Evolutionary conservation across 2,329 filamentous ascomycete genomes (phyloP).

Genomic region (Sporothrix inflata): DNA sequence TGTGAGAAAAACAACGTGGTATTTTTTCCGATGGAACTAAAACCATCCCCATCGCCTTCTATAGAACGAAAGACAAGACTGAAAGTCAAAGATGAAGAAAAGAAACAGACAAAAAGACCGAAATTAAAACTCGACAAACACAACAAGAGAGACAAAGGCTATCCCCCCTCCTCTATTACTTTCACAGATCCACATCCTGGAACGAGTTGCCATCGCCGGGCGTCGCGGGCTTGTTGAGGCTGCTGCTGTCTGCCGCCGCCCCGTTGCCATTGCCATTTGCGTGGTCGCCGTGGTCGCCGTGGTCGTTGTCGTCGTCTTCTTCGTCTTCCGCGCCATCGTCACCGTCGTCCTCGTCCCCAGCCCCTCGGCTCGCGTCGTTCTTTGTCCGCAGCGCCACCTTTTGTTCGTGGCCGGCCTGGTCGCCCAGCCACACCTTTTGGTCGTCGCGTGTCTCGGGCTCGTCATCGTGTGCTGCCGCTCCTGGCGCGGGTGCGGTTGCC

Average conservation of each 20-base stretch:
- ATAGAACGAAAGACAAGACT: conserved; percentile 4
- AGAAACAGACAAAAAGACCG: neutral
- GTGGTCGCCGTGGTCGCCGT: conserved; percentile 41
- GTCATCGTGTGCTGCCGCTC: neutral
- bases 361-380: conserved; percentile 33
- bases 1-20: neutral
- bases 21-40: conserved; percentile 5
- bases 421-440: conserved; percentile 56
- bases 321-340: conserved; percentile 32
- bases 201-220: conserved; percentile 63
- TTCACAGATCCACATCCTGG: conserved; percentile 63
- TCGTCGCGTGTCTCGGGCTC: conserved; percentile 45
- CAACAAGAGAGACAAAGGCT: neutral
- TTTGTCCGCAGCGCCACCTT: conserved; percentile 55
- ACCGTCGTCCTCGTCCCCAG: conserved; percentile 31
- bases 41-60: neutral
- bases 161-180: too few species aligned
- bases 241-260: conserved; percentile 23
- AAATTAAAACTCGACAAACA: neutral
- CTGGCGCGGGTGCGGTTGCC: neutral
- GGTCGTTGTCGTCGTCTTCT: conserved; percentile 38
- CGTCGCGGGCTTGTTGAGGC: conserved; percentile 41
- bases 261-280: conserved; percentile 9
- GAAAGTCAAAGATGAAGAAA: neutral
- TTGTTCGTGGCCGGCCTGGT: conserved; percentile 52